Evolutionary conservation across 345 rosid genomes (phyloP), one percentile per base, ranked within the genome.

Genomic region (Geranium rotundifolium): DNA sequence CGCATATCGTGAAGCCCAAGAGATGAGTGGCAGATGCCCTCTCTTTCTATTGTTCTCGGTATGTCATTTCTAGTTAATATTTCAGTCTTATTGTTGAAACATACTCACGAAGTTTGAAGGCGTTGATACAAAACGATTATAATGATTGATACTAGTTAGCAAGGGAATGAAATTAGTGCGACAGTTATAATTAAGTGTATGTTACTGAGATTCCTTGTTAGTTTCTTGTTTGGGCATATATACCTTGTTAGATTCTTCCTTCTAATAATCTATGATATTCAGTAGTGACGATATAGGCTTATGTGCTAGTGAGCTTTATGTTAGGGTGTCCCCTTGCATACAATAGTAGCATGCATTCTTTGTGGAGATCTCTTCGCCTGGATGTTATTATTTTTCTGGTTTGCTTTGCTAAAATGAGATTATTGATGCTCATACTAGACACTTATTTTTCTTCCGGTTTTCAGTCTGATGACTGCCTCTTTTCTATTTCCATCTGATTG

Each of bases 31-130:
- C 17, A 56, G 72, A 2, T 82, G 85, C 54, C 90, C 92, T 0
- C 75, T 89, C 52, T 89, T 87, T 73, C 87, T 89, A 68, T 79
- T 88, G 18, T 90, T 90, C 71, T 90, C 95, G 57, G 97, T 87
- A 83, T 50, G 73, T 66, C 34, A 64, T 65, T 20, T 34, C 29
- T 34, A 34, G 18, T 63, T 7, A 5, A 46, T 46, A 46, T 46
- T 46, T 12, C 52, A 7, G 14, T 46, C 52, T 7, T 14, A 10
- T 46, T 14, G 3, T 46, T 46, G 52, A 14, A 46, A 46, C 52
- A 54, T 29, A 19, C 37, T 16, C 17, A 34, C 5, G 34, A 3
- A 37, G 29, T 34, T 54, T 29, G 27, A 3, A 12, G 41, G 37
- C 27, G 14, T 14, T 14, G 15, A 46, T 46, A 46, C 52, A 46